Conservation (phyloP, 768 basidiomycete genomes). For the Tubosaeta sp. region DNA sequence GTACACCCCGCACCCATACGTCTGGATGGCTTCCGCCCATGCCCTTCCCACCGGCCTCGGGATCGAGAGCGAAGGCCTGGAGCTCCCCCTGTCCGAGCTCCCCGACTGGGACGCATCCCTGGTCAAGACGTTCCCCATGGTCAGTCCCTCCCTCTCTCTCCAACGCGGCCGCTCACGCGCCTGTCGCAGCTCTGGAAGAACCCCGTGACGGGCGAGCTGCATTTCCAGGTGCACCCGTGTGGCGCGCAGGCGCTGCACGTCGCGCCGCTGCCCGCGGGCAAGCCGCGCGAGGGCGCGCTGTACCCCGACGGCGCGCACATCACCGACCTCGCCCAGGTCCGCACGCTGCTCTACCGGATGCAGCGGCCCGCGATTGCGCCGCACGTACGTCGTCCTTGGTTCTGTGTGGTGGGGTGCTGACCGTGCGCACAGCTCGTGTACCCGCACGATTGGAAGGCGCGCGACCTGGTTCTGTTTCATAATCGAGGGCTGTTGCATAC, state of each 20-base stretch:
- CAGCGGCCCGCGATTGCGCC: slow-evolving; percentile 89
- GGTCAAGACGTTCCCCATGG: slow-evolving; percentile 68
- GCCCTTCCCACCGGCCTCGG: slow-evolving; percentile 78
- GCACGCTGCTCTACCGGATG: slow-evolving; percentile 77
- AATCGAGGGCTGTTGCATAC: slow-evolving; percentile 67
- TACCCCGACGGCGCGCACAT: slow-evolving; percentile 82
- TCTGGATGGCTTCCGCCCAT: slow-evolving; percentile 82
- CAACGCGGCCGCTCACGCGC: not conserved
- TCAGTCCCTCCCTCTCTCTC: slow-evolving; percentile 20
- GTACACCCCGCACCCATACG: slow-evolving; percentile 85
- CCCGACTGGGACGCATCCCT: slow-evolving; percentile 80
- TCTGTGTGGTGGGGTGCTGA: not conserved
- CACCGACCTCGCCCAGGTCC: slow-evolving; percentile 66
- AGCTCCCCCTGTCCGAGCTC: slow-evolving; percentile 61
- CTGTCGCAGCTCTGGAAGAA: slow-evolving; percentile 82
- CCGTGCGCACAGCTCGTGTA: slow-evolving; percentile 58
- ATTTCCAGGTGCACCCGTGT: slow-evolving; percentile 90
- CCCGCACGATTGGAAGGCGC: slow-evolving; percentile 79
- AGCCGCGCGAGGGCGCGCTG: slow-evolving; percentile 55
- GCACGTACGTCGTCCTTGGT: slow-evolving; percentile 31
- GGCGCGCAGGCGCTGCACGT: slow-evolving; percentile 64
- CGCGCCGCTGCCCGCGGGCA: slow-evolving; percentile 64
- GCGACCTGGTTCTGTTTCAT: slow-evolving; percentile 67
- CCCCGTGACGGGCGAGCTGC: slow-evolving; percentile 74
- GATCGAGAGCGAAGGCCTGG: slow-evolving; percentile 73